phyloP scores from a whole-genome alignment of 2,329 filamentous ascomycete genomes.

The Albophoma yamanashiensis region DNA sequence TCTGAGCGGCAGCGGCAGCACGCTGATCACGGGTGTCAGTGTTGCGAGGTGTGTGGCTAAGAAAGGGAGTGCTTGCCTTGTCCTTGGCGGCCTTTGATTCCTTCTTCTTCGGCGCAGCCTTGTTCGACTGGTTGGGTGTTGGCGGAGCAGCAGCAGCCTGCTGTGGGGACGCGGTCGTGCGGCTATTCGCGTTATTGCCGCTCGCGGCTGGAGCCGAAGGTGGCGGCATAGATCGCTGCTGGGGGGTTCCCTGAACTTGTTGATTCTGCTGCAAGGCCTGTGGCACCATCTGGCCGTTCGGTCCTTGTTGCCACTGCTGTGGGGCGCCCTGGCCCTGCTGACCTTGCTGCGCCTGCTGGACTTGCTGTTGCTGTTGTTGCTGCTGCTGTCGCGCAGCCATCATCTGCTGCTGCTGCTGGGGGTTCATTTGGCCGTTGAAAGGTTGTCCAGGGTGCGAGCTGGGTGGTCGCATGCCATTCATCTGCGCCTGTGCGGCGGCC shows the following conservation, averaged over 20 bases:
- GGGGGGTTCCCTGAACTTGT: constrained; percentile 56
- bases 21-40: constrained; percentile 20
- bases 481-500: constrained; percentile 36
- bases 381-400: constrained; percentile 34
- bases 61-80: constrained; percentile 45
- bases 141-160: constrained; percentile 58
- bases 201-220: constrained; percentile 47
- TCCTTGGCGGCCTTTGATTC: constrained; percentile 51
- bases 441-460: constrained; percentile 53
- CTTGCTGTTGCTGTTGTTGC: constrained; percentile 18
- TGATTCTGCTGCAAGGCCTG: constrained; percentile 29
- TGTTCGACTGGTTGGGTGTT: constrained; percentile 63
- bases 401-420: constrained; percentile 44
- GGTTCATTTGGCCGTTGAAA: constrained; percentile 47
- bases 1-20: constrained; percentile 47
- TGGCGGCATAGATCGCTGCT: constrained; percentile 60
- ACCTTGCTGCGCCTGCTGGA: constrained; percentile 22
- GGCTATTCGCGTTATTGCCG: constrained; percentile 38
- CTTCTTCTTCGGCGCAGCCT: constrained; percentile 71
- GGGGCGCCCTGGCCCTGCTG: constrained; percentile 19
- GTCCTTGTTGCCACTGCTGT: constrained; percentile 28
- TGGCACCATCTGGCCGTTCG: constrained; percentile 29
- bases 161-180: constrained; percentile 50
- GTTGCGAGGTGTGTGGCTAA: not conserved
- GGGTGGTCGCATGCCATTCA: constrained; percentile 60